A percentile compares a stretch with the other conserved stretches of the same genome.
These are phyloP conservation scores for Otatea glauca DNA, from an alignment of 176 grass and related monocot species.

Conservation along the genomic window DNA sequence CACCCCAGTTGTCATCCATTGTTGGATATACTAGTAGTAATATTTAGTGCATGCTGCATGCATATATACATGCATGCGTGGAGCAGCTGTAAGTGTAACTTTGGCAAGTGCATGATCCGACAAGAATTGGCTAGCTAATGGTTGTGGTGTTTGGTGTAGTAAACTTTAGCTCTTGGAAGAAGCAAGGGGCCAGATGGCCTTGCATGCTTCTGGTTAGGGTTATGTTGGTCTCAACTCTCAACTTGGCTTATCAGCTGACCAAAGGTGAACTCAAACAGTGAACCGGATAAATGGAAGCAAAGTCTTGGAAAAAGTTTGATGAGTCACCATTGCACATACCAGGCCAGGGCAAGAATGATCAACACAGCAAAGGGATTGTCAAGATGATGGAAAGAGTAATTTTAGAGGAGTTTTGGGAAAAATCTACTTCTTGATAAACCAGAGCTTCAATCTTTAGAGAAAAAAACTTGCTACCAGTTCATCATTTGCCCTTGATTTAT, in stretches of 20 bases:
- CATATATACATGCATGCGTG: conserved; percentile 15
- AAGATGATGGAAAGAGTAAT: not conserved
- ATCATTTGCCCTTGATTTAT: not conserved
- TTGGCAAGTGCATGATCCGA: conserved; percentile 25
- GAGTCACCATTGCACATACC: not conserved
- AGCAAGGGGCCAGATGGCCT: conserved; percentile 35
- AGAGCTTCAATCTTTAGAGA: not conserved
- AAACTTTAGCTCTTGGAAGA: conserved; percentile 44
- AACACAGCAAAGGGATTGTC: not conserved
- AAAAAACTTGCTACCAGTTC: not conserved
- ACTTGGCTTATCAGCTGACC: conserved; percentile 43
- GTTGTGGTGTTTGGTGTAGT: conserved; percentile 7
- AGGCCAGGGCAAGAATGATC: not conserved
- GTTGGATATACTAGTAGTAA: no score
- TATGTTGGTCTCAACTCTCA: not conserved
- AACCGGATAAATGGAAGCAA: not conserved
- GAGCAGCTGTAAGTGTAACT: not conserved
- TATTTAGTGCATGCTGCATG: not conserved
- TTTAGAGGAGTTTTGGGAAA: not conserved
- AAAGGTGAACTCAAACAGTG: conserved; percentile 34
- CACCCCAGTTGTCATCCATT: conserved; percentile 26
- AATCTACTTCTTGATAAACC: not conserved
- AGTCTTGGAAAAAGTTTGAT: not conserved
- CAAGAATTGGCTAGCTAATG: not conserved
- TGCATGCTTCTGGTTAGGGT: conserved; percentile 11